Conservation (phyloP, 208 protist species). For the Acanthamoeba triangularis region DNA sequence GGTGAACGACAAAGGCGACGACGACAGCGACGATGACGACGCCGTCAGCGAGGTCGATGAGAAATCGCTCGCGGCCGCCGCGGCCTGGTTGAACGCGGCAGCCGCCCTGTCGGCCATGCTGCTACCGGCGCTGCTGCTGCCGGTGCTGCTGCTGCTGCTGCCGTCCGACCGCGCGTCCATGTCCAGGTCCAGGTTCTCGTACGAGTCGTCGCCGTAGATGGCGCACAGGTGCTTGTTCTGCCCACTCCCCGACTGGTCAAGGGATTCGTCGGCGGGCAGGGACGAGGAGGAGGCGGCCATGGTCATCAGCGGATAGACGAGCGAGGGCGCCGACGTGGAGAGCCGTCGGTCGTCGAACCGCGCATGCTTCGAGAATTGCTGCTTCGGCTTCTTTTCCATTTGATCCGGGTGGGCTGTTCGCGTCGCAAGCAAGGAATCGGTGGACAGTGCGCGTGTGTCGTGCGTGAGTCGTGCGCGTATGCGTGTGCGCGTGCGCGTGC, state of each 20-base stretch:
- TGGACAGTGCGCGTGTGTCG: no score
- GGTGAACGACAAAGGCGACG: not conserved
- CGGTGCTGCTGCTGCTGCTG: not conserved
- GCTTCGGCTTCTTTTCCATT: not conserved
- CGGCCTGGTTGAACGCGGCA: not conserved
- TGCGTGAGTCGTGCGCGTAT: not conserved
- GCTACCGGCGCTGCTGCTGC: not conserved
- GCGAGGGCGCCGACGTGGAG: slow-evolving; percentile 32
- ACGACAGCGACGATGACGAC: not conserved
- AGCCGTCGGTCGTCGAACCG: slow-evolving; percentile 6
- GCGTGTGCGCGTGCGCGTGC: not conserved
- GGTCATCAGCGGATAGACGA: not conserved
- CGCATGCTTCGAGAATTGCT: not conserved
- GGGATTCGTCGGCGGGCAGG: not conserved
- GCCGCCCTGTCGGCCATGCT: not conserved
- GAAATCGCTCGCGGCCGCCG: not conserved
- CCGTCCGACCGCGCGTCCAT: not conserved
- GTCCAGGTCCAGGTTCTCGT: not conserved
- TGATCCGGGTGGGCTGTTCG: not conserved
- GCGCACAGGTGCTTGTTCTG: not conserved
- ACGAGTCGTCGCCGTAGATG: not conserved
- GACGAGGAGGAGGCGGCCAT: not conserved
- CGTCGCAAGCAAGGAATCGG: no score
- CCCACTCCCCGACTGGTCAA: not conserved
- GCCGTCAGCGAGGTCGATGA: not conserved